A percentile compares a stretch with the other conserved stretches of the same genome.
Conservation (phyloP, 1,139 yeast species). For the Sporopachydermia cereana region DNA sequence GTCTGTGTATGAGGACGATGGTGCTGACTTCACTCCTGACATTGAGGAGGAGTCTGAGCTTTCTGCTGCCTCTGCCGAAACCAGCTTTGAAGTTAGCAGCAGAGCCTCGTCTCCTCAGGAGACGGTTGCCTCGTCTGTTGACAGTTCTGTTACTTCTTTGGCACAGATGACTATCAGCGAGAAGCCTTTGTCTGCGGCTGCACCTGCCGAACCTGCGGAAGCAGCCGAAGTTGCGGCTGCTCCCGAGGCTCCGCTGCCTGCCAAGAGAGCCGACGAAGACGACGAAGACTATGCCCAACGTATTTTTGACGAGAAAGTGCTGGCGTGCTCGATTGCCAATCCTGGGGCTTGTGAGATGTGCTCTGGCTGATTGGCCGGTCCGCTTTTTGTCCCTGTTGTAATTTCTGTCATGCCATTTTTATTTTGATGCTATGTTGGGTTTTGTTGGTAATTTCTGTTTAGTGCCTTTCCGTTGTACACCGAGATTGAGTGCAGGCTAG, state of each 20-base stretch:
- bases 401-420: constrained; percentile 10
- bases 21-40: constrained; percentile 7
- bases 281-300: constrained; percentile 26
- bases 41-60: constrained; percentile 12
- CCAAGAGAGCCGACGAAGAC: constrained; percentile 18
- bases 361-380: constrained; percentile 54
- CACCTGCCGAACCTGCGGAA: constrained; percentile 12
- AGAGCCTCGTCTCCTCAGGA: not conserved
- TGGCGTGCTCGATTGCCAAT: constrained; percentile 94
- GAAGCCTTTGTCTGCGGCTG: constrained; percentile 15
- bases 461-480: no score
- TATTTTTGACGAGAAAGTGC: constrained; percentile 83
- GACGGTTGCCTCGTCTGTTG: constrained; percentile 6
- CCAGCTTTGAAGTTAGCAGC: constrained; percentile 15
- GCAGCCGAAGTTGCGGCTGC: constrained; percentile 14
- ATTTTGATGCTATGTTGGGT: constrained; percentile 10
- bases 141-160: constrained; percentile 9
- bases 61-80: constrained; percentile 27
- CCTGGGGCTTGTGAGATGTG: constrained; percentile 99
- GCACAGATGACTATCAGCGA: constrained; percentile 11
- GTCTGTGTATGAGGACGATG: constrained; percentile 21
- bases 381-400: not conserved
- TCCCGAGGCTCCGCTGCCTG: constrained; percentile 18
- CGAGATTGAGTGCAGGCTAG: no score
- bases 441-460: not conserved